Evolutionary conservation across 2,329 filamentous ascomycete species (phyloP), one percentile per base, ranked within the genome.

Genomic region (Botryotinia globosa): DNA sequence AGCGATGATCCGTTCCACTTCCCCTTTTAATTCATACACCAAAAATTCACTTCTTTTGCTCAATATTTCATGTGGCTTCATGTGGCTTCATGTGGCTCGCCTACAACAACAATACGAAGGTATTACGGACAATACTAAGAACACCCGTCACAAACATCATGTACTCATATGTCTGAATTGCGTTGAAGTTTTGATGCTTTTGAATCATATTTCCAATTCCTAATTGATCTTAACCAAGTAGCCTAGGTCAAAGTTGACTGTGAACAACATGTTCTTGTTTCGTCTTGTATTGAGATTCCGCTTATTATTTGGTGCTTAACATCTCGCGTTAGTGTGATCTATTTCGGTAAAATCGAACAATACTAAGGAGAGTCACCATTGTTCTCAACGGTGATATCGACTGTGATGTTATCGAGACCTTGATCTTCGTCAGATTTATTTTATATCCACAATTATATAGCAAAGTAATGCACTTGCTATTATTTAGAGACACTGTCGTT

Each of bases 1-100:
- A 74, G 78, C 34, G 71, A 67, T 22, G 34, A 42, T 73, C 59
- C 86, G 83, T 80, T 87, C 87, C 42, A 86, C 72, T 71, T 78
- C 83, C 58, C 73, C 74, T n/a, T 59, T 29, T 51, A n/a, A 73
- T 45, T 44, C 73, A 69, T 6, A 56, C 14, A 59, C 63, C n/a
- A 10, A n/a, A 66, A 14, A 34, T 51, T 58, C 70, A 59, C 70
- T 61, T 29, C 25, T 29, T 65, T 45, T 34, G 37, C 20, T 51
- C 51, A 62, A 62, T 6, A 32, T 59, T 61, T 69, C 29, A 10
- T 69, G 51, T 69, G 70, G 64, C 48, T 61, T 69, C 29, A 10
- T 69, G 51, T 69, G 70, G 64, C 48, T 59, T 18, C 39, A 51
- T 72, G 69, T 71, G 44, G 51, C 63, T 72, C 54, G 70, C 63